Percentiles rank a stretch among this genome's conserved stretches.
These are phyloP conservation scores for Globisporangium uncinulatum DNA, from an alignment of 352 stramenopile genomes.

Conservation along the genomic window DNA sequence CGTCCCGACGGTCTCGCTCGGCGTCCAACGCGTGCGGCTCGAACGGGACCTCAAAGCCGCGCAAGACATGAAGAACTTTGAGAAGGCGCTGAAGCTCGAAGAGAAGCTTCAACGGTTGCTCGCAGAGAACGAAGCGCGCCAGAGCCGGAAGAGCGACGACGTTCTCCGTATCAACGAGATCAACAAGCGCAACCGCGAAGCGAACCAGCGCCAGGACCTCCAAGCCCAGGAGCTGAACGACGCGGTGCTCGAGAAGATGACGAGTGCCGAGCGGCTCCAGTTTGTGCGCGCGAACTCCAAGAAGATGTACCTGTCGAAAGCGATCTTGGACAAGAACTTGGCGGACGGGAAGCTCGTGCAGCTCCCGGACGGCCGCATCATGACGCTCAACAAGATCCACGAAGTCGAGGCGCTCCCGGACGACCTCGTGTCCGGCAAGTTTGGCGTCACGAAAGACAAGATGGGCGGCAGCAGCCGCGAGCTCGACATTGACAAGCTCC, in stretches of 20 bases:
- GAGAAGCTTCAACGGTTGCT: conserved; percentile 53
- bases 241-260: conserved; percentile 75
- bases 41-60: conserved; percentile 73
- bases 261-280: conserved; percentile 73
- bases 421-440: conserved; percentile 51
- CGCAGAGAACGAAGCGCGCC: conserved; percentile 61
- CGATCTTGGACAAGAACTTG: conserved; percentile 83
- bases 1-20: conserved; percentile 54
- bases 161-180: conserved; percentile 84
- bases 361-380: conserved; percentile 66
- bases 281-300: conserved; percentile 80
- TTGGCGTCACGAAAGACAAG: conserved; percentile 23
- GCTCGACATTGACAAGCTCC: conserved; percentile 70
- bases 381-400: conserved; percentile 84
- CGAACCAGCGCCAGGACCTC: conserved; percentile 81
- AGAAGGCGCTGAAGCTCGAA: conserved; percentile 75
- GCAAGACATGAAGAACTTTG: conserved; percentile 85
- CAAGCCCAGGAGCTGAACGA: conserved; percentile 67
- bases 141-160: conserved; percentile 75
- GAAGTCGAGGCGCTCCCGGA: conserved; percentile 78
- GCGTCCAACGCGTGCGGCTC: conserved; percentile 72
- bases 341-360: conserved; percentile 66
- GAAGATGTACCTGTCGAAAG: conserved; percentile 80
- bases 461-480: conserved; percentile 31
- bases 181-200: conserved; percentile 74